These are phyloP conservation scores for Paramecium octaurelia DNA, from an alignment of 73 alveolate species.

Conservation along the genomic window DNA sequence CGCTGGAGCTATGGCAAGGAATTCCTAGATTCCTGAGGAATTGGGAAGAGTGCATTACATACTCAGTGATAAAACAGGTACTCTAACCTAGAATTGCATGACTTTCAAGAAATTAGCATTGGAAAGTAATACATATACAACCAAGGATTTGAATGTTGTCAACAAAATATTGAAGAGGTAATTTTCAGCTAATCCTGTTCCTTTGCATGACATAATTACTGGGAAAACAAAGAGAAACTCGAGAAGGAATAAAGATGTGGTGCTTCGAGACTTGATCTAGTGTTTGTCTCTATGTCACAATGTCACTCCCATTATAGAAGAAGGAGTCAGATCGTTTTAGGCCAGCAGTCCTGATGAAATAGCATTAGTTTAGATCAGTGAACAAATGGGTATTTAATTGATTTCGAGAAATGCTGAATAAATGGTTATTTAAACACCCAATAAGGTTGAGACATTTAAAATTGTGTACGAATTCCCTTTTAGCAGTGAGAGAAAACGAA, in stretches of 20 bases:
- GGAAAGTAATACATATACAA: conserved; percentile 77
- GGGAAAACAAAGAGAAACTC: conserved; percentile 52
- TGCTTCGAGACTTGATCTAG: conserved; percentile 66
- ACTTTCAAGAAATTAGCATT: conserved; percentile 85
- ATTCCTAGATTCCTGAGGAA: conserved; percentile 96
- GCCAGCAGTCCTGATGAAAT: conserved; percentile 97
- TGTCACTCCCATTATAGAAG: conserved; percentile 80
- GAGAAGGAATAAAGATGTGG: conserved; percentile 60
- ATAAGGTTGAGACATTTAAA: conserved; percentile 73
- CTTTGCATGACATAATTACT: neutral
- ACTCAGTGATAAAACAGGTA: conserved; percentile 97
- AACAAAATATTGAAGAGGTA: neutral
- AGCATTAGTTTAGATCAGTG: conserved; percentile 91
- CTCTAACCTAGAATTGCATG: conserved; percentile 97
- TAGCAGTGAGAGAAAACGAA: conserved; percentile 85
- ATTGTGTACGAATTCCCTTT: conserved; percentile 89
- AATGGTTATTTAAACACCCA: conserved; percentile 68
- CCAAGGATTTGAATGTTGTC: conserved; percentile 43
- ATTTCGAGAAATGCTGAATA: conserved; percentile 69
- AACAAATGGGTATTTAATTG: conserved; percentile 73
- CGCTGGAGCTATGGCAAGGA: conserved; percentile 89
- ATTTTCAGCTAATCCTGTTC: conserved; percentile 36
- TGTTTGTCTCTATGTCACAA: conserved; percentile 78
- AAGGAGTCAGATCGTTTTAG: conserved; percentile 72
- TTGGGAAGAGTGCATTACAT: conserved; percentile 91